Conservation (phyloP, 805 yeast species). For the Saccharomycopsis fibuligera region DNA sequence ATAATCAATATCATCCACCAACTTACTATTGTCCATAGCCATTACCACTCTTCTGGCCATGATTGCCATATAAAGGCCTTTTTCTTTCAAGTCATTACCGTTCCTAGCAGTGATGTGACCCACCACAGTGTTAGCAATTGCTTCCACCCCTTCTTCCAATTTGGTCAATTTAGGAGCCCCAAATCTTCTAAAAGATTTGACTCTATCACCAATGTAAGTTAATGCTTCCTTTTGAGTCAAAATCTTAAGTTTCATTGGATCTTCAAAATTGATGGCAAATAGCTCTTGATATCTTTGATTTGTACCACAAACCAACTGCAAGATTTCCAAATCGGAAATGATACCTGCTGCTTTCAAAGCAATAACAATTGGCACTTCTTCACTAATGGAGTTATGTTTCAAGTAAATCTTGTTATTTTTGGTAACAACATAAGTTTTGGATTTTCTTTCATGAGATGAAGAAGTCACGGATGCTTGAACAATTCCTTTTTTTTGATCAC, state of each 20-base stretch:
- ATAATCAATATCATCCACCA: constrained; percentile 98
- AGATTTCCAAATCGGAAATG: constrained; percentile 83
- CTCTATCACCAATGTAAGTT: constrained; percentile 83
- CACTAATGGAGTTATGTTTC: constrained; percentile 92
- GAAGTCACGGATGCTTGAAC: constrained; percentile 98
- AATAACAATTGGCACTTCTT: constrained; percentile 91
- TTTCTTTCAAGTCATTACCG: constrained; percentile 83
- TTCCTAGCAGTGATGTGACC: constrained; percentile 83
- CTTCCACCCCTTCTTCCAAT: constrained; percentile 94
- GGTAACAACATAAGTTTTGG: constrained; percentile 92
- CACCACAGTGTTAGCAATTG: constrained; percentile 89
- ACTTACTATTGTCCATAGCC: constrained; percentile 89
- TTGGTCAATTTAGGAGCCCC: constrained; percentile 73
- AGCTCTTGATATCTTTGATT: constrained; percentile 85
- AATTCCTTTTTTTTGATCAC: constrained; percentile 88
- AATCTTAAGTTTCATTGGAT: constrained; percentile 77
- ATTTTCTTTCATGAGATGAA: constrained; percentile 95
- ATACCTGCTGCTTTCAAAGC: constrained; percentile 93
- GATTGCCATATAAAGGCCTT: constrained; percentile 88
- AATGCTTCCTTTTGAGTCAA: constrained; percentile 92
- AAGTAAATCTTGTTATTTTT: constrained; percentile 83
- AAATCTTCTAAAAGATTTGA: constrained; percentile 84
- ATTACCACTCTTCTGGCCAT: constrained; percentile 95
- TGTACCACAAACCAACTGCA: constrained; percentile 91
- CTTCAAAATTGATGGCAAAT: constrained; percentile 90